A percentile compares a stretch with the other conserved stretches of the same genome.
Evolutionary conservation across 2,329 filamentous ascomycete species (phyloP).

Genomic region (Aspergillus sp.): DNA sequence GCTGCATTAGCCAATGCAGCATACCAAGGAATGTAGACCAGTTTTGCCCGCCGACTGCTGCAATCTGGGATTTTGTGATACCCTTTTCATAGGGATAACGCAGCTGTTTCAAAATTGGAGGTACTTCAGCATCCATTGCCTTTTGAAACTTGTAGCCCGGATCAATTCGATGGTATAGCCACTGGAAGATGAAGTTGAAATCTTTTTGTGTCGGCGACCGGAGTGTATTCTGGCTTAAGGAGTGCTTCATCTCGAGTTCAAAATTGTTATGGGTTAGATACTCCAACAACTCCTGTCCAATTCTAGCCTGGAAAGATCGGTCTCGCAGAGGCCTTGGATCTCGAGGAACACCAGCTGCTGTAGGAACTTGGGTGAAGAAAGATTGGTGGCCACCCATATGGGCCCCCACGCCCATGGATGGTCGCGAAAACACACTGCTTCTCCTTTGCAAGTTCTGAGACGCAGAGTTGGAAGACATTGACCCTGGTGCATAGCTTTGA

Average conservation of each 20-base stretch:
- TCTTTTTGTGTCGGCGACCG: slow-evolving; percentile 97
- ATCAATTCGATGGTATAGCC: slow-evolving; percentile 94
- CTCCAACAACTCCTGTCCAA: slow-evolving; percentile 85
- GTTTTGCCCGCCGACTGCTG: slow-evolving; percentile 92
- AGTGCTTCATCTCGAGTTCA: slow-evolving; percentile 96
- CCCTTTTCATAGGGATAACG: slow-evolving; percentile 92
- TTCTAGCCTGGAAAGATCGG: slow-evolving; percentile 69
- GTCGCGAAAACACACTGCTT: slow-evolving; percentile 80
- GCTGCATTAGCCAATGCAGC: slow-evolving; percentile 98
- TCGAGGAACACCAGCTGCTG: slow-evolving; percentile 72
- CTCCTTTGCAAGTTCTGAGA: slow-evolving; percentile 55
- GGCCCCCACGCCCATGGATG: slow-evolving; percentile 60
- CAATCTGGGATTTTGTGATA: slow-evolving; percentile 93
- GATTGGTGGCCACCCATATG: slow-evolving; percentile 74
- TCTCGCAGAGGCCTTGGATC: slow-evolving; percentile 87
- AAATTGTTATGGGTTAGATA: slow-evolving; percentile 93
- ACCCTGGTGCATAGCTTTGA: slow-evolving; percentile 66
- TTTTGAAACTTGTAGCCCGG: slow-evolving; percentile 91
- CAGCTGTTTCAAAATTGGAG: slow-evolving; percentile 84
- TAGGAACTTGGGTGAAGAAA: slow-evolving; percentile 86
- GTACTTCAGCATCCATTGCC: slow-evolving; percentile 91
- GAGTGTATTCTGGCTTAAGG: slow-evolving; percentile 82
- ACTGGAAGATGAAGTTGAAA: slow-evolving; percentile 97
- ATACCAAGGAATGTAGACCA: slow-evolving; percentile 93
- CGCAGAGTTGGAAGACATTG: slow-evolving; percentile 47